Evolutionary conservation across 345 rosid genomes (phyloP), one percentile per base, ranked within the genome.

Genomic region (Camelina laxa): DNA sequence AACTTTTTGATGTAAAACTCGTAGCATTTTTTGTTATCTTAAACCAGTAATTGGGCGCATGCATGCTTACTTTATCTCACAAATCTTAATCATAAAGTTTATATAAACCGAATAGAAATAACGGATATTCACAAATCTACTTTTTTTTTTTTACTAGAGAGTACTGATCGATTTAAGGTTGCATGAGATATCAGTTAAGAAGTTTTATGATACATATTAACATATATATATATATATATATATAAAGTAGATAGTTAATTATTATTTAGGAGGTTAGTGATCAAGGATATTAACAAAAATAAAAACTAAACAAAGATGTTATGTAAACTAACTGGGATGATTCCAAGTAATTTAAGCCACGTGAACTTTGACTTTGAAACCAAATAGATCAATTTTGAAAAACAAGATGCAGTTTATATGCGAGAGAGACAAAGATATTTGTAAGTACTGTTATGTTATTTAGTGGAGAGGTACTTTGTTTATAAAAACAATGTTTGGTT

Each of bases 401-500:
- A 60, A 59, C 24, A 58, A 66, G 41, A 57, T 75, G 61, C 54
- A 75, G 22, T 38, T 59, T 30, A 56, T 44, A 22, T 57, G 65
- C 50, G 70, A 74, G 71, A 65, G 66, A 65, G 74, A 75, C 55
- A 60, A 51, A 67, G 2, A 67, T 60, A 50, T 60, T 60, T 60
- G 79, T 60, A 67, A 59, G 62, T 33, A 67, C 19, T 60, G 68
- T 50, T 39, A 60, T 67, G 63, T 50, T 19, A 67, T 75, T 39
- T 75, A 75, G 79, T 67, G 79, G 60, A 60, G 35, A 66, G 67
- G 36, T 75, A 49, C 67, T 49, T 67, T 75, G 73, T 59, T 67
- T 60, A 54, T 75, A 75, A 60, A 75, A 60, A 75, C 79, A 67
- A 67, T 67, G 74, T 75, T 75, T 75, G 79, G 79, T 75, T 75